Evolutionary conservation across 345 rosid species (phyloP), one percentile per base, ranked within the genome.

Genomic region (Gossypium stocksii): DNA sequence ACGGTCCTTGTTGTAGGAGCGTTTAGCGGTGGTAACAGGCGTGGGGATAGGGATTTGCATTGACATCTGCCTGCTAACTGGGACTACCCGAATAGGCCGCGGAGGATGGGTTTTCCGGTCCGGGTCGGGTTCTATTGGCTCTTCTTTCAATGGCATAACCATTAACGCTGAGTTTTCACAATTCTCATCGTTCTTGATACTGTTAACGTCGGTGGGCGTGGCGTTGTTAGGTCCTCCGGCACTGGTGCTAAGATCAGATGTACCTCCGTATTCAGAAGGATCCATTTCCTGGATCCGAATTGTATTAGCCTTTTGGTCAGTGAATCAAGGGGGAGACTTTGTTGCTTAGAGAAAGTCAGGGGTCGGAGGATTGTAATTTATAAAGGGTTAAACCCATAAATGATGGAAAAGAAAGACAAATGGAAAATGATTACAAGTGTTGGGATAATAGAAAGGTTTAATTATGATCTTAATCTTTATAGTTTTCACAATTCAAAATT

Each of bases 1-100:
- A 23, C 93, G 88, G 83, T 92, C 97, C 76, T 86, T 90, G 10
- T 86, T 70, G 12, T 86, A 88, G 2, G 87, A 81, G 34, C 88
- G 77, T 75, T 78, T 74, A 25, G 77, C 58, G 1, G 76, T 19
- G 15, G 72, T 63, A 6, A 56, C 43, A 17, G 83, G 11, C 70
- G 77, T 52, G 73, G 27, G n/a, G 59, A 65, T 14, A 16, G 78
- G 48, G 79, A 73, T 45, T 67, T 38, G 62, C 53, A 56, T 70
- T 41, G 69, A 67, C 25, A 34, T 57, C 9, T 63, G 76, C 76
- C 59, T 72, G 72, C 51, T 38, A 70, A 43, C 70, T 22, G 63
- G 49, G 45, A 13, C 72, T 70, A 58, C 83, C 15, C 38, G 74
- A 43, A 29, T 23, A 73, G 60, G 53, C 43, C 63, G 57, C 76